A percentile compares a stretch with the other conserved stretches of the same genome.
Evolutionary conservation across 2,329 filamentous ascomycete species (phyloP).

Genomic region (Cladosporium sp.): DNA sequence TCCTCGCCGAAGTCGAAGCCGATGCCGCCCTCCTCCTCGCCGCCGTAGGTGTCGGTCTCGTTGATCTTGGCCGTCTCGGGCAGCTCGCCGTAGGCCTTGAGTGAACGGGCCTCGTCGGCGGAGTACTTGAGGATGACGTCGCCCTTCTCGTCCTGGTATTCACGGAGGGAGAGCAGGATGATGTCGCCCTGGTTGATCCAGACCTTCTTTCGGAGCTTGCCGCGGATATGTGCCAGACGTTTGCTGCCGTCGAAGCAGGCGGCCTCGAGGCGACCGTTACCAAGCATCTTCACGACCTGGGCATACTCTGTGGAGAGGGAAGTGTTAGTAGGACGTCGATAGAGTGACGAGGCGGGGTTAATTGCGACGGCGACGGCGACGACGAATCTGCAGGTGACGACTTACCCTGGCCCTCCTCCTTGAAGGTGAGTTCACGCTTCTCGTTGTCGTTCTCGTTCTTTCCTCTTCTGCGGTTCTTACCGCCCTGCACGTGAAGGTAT

Average conservation of each 20-base stretch:
- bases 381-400: constrained; percentile 3
- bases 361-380: constrained; percentile 1
- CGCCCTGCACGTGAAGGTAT: constrained; percentile 52
- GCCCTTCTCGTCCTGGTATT: constrained; percentile 92
- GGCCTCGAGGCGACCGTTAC: constrained; percentile 88
- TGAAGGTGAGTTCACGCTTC: constrained; percentile 97
- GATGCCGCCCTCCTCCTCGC: constrained; percentile 89
- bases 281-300: constrained; percentile 91
- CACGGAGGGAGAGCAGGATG: constrained; percentile 78
- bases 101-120: constrained; percentile 85
- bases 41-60: constrained; percentile 91
- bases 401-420: constrained; percentile 87
- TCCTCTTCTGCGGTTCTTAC: constrained; percentile 96
- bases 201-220: constrained; percentile 99
- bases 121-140: constrained; percentile 94
- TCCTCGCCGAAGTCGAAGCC: constrained; percentile 99
- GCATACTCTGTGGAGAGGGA: constrained; percentile 59
- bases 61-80: constrained; percentile 99
- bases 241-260: constrained; percentile 93
- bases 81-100: constrained; percentile 96
- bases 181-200: constrained; percentile 99
- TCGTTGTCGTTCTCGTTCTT: constrained; percentile 88
- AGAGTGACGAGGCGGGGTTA: not conserved
- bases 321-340: constrained; percentile 16
- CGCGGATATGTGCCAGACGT: constrained; percentile 78